Percentiles rank a stretch among this genome's conserved stretches.
Conservation (phyloP, 305 asterid genomes). For the Solanum hybrid region DNA sequence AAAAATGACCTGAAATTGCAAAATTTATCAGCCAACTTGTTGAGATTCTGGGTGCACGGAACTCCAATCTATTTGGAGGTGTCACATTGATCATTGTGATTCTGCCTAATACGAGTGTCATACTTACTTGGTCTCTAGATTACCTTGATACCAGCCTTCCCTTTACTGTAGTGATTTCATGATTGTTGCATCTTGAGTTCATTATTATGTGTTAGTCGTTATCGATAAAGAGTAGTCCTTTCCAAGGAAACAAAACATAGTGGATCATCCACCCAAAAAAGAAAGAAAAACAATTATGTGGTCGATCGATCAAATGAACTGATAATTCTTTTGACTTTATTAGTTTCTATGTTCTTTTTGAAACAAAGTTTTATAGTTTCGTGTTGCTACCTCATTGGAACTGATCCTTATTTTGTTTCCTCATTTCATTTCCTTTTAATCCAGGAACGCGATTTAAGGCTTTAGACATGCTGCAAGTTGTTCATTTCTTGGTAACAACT, state of each 20-base stretch:
- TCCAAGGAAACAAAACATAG: slow-evolving; percentile 34
- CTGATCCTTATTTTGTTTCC: neutral
- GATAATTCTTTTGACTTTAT: slow-evolving; percentile 12
- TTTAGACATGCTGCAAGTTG: neutral
- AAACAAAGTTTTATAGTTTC: slow-evolving; percentile 11
- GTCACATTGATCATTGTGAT: neutral
- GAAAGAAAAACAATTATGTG: slow-evolving; percentile 23
- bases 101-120: neutral
- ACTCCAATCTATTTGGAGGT: neutral
- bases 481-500: neutral
- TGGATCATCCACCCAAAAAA: slow-evolving; percentile 42
- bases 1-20: neutral
- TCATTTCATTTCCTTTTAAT: neutral
- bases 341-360: slow-evolving; percentile 8
- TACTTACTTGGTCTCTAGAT: slow-evolving; percentile 1
- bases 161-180: slow-evolving; percentile 17
- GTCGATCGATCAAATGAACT: slow-evolving; percentile 17
- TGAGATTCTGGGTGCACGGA: neutral
- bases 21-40: neutral
- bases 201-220: slow-evolving; percentile 19
- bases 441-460: neutral
- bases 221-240: slow-evolving; percentile 15
- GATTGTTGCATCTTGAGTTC: slow-evolving; percentile 16
- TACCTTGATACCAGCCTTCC: slow-evolving; percentile 5
- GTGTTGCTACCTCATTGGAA: neutral